These are phyloP conservation scores for Kondoa malvinella DNA, from an alignment of 768 basidiomycete genomes.

Conservation along the genomic window DNA sequence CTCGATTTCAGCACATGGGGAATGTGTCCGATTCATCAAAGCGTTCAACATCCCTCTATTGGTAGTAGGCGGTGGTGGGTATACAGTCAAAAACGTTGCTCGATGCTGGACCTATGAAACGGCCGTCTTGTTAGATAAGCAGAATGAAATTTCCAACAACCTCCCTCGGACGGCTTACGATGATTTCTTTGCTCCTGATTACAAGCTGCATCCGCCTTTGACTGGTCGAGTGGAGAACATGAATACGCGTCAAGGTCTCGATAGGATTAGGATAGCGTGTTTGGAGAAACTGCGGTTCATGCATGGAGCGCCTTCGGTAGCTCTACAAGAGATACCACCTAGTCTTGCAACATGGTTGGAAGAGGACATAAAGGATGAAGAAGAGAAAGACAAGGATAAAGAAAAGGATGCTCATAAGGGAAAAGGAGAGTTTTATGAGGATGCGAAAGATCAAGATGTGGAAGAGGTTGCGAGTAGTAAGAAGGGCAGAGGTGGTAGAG, in stretches of 20 bases:
- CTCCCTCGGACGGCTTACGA: constrained; percentile 82
- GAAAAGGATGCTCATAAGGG: no score
- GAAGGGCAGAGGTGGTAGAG: no score
- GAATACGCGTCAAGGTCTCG: constrained; percentile 64
- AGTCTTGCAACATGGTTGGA: no score
- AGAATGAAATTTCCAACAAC: constrained; percentile 55
- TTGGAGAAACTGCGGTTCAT: constrained; percentile 78
- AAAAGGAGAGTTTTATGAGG: no score
- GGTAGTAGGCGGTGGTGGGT: constrained; percentile 86
- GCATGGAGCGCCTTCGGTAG: constrained; percentile 88
- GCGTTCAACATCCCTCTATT: constrained; percentile 78
- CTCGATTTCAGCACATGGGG: constrained; percentile 90
- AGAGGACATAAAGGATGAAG: no score
- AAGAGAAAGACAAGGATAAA: no score
- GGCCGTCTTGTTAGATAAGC: constrained; percentile 64
- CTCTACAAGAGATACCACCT: constrained; percentile 91
- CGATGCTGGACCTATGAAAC: constrained; percentile 99
- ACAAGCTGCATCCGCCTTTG: constrained; percentile 81
- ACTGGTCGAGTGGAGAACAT: constrained; percentile 73
- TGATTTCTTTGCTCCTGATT: constrained; percentile 77
- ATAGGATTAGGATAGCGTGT: constrained; percentile 69
- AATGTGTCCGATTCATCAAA: constrained; percentile 92
- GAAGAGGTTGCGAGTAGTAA: no score
- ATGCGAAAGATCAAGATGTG: no score
- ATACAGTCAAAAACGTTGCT: constrained; percentile 89